These are phyloP conservation scores for Colletotrichum incanum DNA, from an alignment of 2,329 filamentous ascomycete genomes.

Conservation along the genomic window DNA sequence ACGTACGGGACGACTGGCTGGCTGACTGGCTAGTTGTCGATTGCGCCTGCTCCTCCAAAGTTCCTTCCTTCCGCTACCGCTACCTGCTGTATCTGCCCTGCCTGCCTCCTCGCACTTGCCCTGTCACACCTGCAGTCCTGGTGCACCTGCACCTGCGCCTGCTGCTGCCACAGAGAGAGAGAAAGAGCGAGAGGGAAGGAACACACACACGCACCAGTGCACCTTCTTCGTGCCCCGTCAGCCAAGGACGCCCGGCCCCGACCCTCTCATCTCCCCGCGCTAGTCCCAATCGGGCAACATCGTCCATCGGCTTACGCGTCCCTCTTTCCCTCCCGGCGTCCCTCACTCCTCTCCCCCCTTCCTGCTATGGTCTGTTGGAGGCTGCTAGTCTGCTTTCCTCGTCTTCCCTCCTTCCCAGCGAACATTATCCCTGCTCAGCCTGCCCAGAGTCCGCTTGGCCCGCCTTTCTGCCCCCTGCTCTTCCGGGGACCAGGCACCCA, in stretches of 20 bases:
- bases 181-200: conserved; percentile 4
- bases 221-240: conserved; percentile 11
- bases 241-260: conserved; percentile 24
- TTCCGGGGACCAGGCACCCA: conserved; percentile 41
- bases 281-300: conserved; percentile 28
- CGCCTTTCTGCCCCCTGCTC: conserved; percentile 29
- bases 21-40: not conserved
- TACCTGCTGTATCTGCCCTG: not conserved
- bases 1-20: not conserved
- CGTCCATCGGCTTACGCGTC: conserved; percentile 43
- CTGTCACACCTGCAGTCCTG: not conserved
- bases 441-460: conserved; percentile 40
- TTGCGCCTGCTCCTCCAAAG: not conserved
- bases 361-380: not conserved
- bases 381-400: conserved; percentile 9
- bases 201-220: not conserved
- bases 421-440: conserved; percentile 36
- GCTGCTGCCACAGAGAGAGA: not conserved
- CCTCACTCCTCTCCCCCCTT: not conserved
- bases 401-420: conserved; percentile 9
- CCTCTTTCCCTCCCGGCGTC: conserved; percentile 28
- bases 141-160: not conserved
- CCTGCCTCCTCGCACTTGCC: not conserved
- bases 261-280: conserved; percentile 16
- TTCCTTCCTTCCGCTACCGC: not conserved